Base-by-base conservation (phyloP, 139 green algal species). In the Axilococcus clingmanii region DNA sequence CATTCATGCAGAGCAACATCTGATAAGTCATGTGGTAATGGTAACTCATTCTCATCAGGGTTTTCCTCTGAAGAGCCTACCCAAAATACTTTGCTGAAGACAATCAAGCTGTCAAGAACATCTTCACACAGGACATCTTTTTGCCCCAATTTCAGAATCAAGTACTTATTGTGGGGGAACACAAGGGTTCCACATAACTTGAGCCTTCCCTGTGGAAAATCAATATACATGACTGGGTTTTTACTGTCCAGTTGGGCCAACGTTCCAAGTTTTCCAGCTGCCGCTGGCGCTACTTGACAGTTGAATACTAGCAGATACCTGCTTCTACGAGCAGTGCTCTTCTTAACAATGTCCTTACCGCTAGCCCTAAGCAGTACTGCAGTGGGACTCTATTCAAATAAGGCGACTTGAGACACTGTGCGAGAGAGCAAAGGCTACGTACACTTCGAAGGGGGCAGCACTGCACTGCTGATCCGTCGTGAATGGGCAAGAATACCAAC, bases 341-440 rank as follows among this genome's bases (percentile, higher is more conserved):
- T 83, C 65, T 95, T 95, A 28, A 86, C 41, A 43, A 95, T 86
- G 60, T 95, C 86, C 40, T 84, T 86, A 14, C 79, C 81, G 50
- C 87, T 77, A 16, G 70, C 68, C 8, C 68, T 72, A 0, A 66
- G 7, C 37, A 94, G 62, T 1, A 59, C 83, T 93, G 81, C 59
- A 71, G n/a, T n/a, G n/a, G n/a, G n/a, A n/a, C n/a, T n/a, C n/a
- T n/a, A n/a, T n/a, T n/a, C n/a, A n/a, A n/a, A n/a, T n/a, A n/a
- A n/a, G n/a, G n/a, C n/a, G n/a, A n/a, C n/a, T n/a, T n/a, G n/a
- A n/a, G n/a, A n/a, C n/a, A n/a, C n/a, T n/a, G n/a, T n/a, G n/a
- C n/a, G n/a, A n/a, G n/a, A n/a, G n/a, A n/a, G n/a, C n/a, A n/a
- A n/a, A n/a, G n/a, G n/a, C n/a, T n/a, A n/a, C n/a, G n/a, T n/a